These are phyloP conservation scores for Rubus parviflorus DNA, from an alignment of 306 rosid genomes.

Conservation along the genomic window DNA sequence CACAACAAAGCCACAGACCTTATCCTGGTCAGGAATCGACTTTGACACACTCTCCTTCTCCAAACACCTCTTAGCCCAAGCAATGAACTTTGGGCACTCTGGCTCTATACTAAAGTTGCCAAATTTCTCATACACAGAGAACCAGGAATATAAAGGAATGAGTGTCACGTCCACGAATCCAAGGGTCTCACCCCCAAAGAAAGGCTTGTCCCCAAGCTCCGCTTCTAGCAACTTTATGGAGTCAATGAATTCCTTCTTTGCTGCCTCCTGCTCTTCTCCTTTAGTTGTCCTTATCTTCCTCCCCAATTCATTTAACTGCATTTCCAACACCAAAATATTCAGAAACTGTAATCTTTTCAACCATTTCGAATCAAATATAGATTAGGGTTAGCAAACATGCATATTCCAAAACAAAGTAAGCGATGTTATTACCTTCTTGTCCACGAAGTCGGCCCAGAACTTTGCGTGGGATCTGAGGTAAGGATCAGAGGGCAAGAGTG, in stretches of 20 bases:
- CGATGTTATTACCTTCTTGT: conserved; percentile 28
- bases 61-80: conserved; percentile 24
- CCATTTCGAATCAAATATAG: conserved; percentile 11
- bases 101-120: conserved; percentile 20
- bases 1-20: conserved; percentile 23
- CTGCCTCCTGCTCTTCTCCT: conserved; percentile 28
- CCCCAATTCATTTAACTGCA: conserved; percentile 33
- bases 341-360: conserved; percentile 17
- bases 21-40: conserved; percentile 34
- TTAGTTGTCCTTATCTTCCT: conserved; percentile 24
- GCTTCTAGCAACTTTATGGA: conserved; percentile 20
- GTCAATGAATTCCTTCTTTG: conserved; percentile 24
- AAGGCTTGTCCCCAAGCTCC: conserved; percentile 33
- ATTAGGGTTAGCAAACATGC: background rate
- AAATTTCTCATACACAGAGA: conserved; percentile 14
- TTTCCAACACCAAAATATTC: background rate
- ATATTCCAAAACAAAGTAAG: background rate
- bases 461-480: conserved; percentile 43
- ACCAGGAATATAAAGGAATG: conserved; percentile 20
- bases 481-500: conserved; percentile 39
- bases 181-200: conserved; percentile 24
- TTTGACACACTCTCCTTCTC: conserved; percentile 21
- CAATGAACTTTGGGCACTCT: conserved; percentile 18
- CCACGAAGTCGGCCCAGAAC: conserved; percentile 46
- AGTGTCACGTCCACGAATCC: conserved; percentile 29